Base-by-base conservation (phyloP, 805 yeast species). In the Ogataea nonfermentans region DNA sequence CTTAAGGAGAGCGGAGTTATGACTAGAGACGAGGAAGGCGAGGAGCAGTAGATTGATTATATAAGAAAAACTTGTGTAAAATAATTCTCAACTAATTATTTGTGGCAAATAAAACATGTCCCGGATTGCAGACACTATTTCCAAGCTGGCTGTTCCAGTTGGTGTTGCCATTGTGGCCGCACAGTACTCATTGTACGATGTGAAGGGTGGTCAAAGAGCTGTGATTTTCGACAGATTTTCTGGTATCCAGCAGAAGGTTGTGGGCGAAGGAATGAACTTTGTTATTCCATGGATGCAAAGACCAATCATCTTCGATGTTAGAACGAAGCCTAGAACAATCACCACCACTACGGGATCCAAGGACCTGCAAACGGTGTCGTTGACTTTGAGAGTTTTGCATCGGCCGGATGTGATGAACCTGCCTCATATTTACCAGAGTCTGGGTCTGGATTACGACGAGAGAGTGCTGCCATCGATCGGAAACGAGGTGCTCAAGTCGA, bases 211-310 rank as follows among this genome's bases (percentile, higher is more conserved):
- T 40, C 78, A 86, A 43, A 75, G 99, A 61, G 99, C 97, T 16
- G 95, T 93, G 38, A 84, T 93, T 48, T 93, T 93, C 59, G 98
- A 93, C 69, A 75, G 99, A 55, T 65, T 93, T 43, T 68, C 74
- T 30, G 99, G 99, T 68, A 95, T 93, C 37, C 84, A 86, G 63
- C 80, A 79, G 55, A 68, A 70, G n/a, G 97, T 93, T 16, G 72
- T 90, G 44, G 96, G 97, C 20, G 99, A 93, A 68, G 99, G 99
- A 44, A 85, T 98, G 16, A 98, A 93, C 65, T 93, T 93, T 64
- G 69, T 90, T 49, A 63, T 93, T 37, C 99, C 99, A 37, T 93
- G 99, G 98, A 70, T 93, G 49, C 99, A 93, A 63, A 81, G 79
- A 61, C 95, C 98, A 3, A 75, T 93, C 35, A 68, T 88, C 12